A percentile compares a stretch with the other conserved stretches of the same genome.
phyloP scores from a whole-genome alignment of 768 basidiomycete species.

The Erythrobasidium yunnanense region DNA sequence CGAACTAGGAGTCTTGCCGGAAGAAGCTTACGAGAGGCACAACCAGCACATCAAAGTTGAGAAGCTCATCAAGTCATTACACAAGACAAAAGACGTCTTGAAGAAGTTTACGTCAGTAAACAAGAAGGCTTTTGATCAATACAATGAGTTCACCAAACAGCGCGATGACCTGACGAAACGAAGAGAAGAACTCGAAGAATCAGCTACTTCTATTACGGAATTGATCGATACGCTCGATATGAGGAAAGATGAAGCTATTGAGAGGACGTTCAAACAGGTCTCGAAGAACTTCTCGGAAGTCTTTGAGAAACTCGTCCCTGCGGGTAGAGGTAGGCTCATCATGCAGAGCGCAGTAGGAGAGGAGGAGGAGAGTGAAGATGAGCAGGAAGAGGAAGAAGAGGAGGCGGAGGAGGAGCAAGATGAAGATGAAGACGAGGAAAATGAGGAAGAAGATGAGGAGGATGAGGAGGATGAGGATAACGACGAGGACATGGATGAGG shows the following conservation, averaged over 20 bases:
- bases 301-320: constrained; percentile 89
- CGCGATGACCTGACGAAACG: constrained; percentile 78
- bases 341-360: constrained; percentile 86
- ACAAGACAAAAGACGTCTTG: constrained; percentile 76
- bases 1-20: constrained; percentile 88
- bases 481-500: constrained; percentile 37
- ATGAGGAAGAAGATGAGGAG: constrained; percentile 39
- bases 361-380: constrained; percentile 44
- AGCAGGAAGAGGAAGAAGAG: neutral
- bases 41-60: constrained; percentile 68
- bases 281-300: constrained; percentile 94
- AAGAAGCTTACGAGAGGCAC: constrained; percentile 95
- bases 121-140: constrained; percentile 98
- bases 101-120: constrained; percentile 98
- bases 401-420: constrained; percentile 53
- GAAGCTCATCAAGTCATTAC: constrained; percentile 88
- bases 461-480: constrained; percentile 38
- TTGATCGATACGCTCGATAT: constrained; percentile 88
- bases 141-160: constrained; percentile 94
- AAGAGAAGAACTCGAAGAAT: constrained; percentile 80
- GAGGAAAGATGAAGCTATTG: constrained; percentile 96
- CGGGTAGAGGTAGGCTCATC: constrained; percentile 77
- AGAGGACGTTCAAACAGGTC: constrained; percentile 95
- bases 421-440: constrained; percentile 33
- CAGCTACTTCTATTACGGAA: constrained; percentile 78